A percentile compares a stretch with the other conserved stretches of the same genome.
phyloP scores from a whole-genome alignment of 176 grass and related monocot species.

The Stipa capillata region DNA sequence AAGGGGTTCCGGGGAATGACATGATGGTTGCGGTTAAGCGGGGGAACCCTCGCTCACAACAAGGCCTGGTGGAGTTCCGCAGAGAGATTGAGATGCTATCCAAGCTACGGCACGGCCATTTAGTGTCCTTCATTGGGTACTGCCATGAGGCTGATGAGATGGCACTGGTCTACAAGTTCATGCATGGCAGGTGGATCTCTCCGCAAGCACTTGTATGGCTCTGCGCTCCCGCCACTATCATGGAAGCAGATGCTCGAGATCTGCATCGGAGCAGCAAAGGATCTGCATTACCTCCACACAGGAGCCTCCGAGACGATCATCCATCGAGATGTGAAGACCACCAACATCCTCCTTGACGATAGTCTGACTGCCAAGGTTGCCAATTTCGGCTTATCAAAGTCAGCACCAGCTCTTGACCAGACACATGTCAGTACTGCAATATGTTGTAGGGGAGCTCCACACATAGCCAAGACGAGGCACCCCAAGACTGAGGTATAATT shows the following conservation, averaged over 20 bases:
- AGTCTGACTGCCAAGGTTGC: conserved; percentile 42
- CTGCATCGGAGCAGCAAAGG: conserved; percentile 49
- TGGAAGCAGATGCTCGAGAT: conserved; percentile 60
- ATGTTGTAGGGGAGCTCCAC: too few species aligned
- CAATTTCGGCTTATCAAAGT: conserved; percentile 52
- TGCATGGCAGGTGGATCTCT: conserved; percentile 50
- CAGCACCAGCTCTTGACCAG: conserved; percentile 30
- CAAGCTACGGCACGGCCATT: conserved; percentile 51
- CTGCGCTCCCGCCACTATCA: conserved; percentile 10
- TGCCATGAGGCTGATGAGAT: conserved; percentile 54
- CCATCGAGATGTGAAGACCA: conserved; percentile 62
- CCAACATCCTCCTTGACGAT: conserved; percentile 56
- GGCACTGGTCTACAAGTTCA: conserved; percentile 62
- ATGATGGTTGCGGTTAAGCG: conserved; percentile 46
- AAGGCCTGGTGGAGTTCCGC: conserved; percentile 48
- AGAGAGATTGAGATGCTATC: conserved; percentile 57
- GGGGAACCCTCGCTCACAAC: conserved; percentile 37
- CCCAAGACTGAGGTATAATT: too few species aligned
- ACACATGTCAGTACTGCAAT: conserved; percentile 38
- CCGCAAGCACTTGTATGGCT: conserved; percentile 46
- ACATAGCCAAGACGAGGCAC: too few species aligned
- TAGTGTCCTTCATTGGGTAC: conserved; percentile 59
- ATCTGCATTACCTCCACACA: conserved; percentile 63
- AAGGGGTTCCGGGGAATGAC: conserved; percentile 34
- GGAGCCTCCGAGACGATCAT: conserved; percentile 53